Evolutionary conservation across 129 eudicot genomes (phyloP).

Genomic region (Daucus carota): DNA sequence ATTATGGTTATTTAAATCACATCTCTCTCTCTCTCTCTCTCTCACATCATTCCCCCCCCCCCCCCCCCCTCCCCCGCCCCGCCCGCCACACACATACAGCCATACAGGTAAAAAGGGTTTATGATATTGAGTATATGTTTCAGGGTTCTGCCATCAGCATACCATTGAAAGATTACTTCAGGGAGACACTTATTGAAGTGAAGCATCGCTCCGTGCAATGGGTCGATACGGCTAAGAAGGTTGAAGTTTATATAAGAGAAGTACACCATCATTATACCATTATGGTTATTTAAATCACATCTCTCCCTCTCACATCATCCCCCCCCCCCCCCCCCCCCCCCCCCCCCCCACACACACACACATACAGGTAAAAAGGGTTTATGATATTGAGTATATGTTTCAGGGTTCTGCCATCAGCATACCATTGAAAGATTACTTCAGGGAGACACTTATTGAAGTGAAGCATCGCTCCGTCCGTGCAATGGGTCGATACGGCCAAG

Average conservation of each 20-base stretch:
- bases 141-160: slow-evolving; percentile 68
- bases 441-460: slow-evolving; percentile 39
- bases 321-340: not conserved
- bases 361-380: slow-evolving; percentile 3
- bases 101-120: not conserved
- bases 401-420: slow-evolving; percentile 68
- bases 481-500: slow-evolving; percentile 76
- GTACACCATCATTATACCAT: no score
- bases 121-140: not conserved
- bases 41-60: no score
- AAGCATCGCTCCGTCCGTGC: slow-evolving; percentile 47
- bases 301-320: no score
- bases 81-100: not conserved
- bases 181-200: slow-evolving; percentile 39
- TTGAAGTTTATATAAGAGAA: slow-evolving; percentile 12
- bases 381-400: not conserved
- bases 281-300: no score
- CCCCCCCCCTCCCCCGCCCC: no score
- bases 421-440: slow-evolving; percentile 64
- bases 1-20: no score
- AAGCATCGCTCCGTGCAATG: slow-evolving; percentile 54
- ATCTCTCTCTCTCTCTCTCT: no score
- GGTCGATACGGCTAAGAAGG: slow-evolving; percentile 84
- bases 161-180: slow-evolving; percentile 64
- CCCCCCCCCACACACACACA: not conserved